Evolutionary conservation across 768 basidiomycete species (phyloP), one percentile per base, ranked within the genome.

Genomic region (Strobilomyces echinocephalus): DNA sequence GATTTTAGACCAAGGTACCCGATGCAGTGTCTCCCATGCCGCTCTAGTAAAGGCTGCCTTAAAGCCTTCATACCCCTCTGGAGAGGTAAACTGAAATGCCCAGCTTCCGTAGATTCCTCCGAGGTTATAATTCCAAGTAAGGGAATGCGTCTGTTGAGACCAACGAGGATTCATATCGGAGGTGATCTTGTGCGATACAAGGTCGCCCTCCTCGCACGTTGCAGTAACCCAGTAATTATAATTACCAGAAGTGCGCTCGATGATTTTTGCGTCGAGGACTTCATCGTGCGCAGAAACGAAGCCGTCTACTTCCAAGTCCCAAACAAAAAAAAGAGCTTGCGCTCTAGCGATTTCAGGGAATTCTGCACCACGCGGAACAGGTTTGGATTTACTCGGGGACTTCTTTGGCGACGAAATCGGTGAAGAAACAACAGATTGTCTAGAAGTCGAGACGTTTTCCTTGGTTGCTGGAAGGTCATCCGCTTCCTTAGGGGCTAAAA

Each of bases 51-150:
- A 91, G 1, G 75, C 74, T 31, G 73, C 71, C 60, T 84, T 76
- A 69, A 91, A 87, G 6, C 60, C 65, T 18, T 74, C 67, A 62
- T 86, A 95, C 11, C 74, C 75, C 21, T 83, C 82, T 49, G 74
- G 60, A 15, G 72, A 69, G 4, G 64, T 58, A 63, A 97, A 94
- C 53, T 83, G 78, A 56, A 97, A 78, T 21, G 91, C 83, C 92
- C 94, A 98, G 50, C 91, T 89, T 60, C 77, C 81, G 57, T 82
- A 79, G 21, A 70, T 70, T 28, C 77, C 76, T n/a, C 76, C 77
- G 38, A 75, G 75, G 39, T 79, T 65, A 66, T 91, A 77, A 59
- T 94, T 95, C 90, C 97, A 98, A 30, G 94, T 95, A 62, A 97
- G 78, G 4, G 94, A 88, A 44, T 69, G 66, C 66, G 83, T 78